These are phyloP conservation scores for Biancaea sappan DNA, from an alignment of 306 rosid species.

Conservation along the genomic window DNA sequence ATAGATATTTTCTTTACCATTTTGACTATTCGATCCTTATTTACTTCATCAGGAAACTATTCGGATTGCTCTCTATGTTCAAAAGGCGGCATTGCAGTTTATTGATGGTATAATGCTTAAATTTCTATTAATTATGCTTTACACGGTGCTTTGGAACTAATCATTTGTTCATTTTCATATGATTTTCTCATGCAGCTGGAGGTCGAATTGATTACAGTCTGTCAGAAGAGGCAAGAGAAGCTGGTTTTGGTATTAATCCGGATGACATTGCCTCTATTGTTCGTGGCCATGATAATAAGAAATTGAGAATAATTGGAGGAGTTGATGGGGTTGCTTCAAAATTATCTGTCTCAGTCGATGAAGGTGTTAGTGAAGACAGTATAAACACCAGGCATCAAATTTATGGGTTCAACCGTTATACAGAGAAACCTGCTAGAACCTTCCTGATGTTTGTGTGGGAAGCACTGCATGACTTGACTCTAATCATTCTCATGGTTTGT, in stretches of 20 bases:
- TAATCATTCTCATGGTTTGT: slow-evolving; percentile 83
- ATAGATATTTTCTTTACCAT: slow-evolving; percentile 5
- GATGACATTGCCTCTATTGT: slow-evolving; percentile 81
- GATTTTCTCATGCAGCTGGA: slow-evolving; percentile 62
- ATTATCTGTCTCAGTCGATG: slow-evolving; percentile 51
- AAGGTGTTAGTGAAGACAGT: slow-evolving; percentile 60
- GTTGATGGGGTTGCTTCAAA: slow-evolving; percentile 59
- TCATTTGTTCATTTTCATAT: slow-evolving; percentile 33
- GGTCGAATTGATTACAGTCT: slow-evolving; percentile 54
- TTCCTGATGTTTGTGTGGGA: slow-evolving; percentile 88
- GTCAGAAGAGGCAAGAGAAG: slow-evolving; percentile 65
- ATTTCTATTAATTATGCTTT: slow-evolving; percentile 24
- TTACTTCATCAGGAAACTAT: slow-evolving; percentile 70
- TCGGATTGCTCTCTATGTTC: slow-evolving; percentile 85
- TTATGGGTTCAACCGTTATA: slow-evolving; percentile 75
- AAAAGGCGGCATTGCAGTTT: slow-evolving; percentile 90
- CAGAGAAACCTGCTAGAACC: slow-evolving; percentile 70
- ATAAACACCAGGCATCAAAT: slow-evolving; percentile 63
- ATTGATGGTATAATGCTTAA: slow-evolving; percentile 68
- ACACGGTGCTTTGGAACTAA: slow-evolving; percentile 19
- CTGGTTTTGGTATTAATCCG: slow-evolving; percentile 84
- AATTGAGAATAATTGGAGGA: slow-evolving; percentile 57
- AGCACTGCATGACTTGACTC: slow-evolving; percentile 85
- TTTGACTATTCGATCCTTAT: slow-evolving; percentile 29
- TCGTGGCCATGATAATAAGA: slow-evolving; percentile 60